phyloP scores from a whole-genome alignment of 2,329 filamentous ascomycete genomes.

The Dothideomycetes sp. region DNA sequence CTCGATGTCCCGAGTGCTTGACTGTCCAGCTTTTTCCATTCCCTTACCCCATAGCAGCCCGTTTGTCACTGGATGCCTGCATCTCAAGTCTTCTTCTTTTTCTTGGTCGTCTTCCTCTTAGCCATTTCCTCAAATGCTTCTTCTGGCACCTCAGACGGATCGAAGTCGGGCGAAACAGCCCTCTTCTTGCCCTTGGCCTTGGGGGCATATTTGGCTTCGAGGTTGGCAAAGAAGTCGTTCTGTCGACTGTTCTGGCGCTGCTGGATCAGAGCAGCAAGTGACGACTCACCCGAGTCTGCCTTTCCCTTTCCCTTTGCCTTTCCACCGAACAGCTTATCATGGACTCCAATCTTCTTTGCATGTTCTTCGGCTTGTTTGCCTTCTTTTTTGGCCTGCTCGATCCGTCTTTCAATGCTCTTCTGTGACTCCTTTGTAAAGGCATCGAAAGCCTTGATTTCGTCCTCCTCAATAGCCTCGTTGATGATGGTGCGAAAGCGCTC shows the following conservation, averaged over 20 bases:
- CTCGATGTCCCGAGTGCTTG: too few species aligned
- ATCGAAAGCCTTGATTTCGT: slow-evolving; percentile 56
- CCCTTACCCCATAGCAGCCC: too few species aligned
- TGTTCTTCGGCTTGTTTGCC: slow-evolving; percentile 64
- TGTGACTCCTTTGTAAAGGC: slow-evolving; percentile 65
- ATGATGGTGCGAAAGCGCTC: slow-evolving; percentile 74
- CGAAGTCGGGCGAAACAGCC: slow-evolving; percentile 33
- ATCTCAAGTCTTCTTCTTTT: too few species aligned
- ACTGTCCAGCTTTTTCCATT: too few species aligned
- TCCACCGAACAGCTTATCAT: slow-evolving; percentile 56
- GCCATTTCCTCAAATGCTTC: slow-evolving; percentile 47
- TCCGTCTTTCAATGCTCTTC: slow-evolving; percentile 30
- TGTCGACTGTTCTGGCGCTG: slow-evolving; percentile 55
- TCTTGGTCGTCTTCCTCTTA: slow-evolving; percentile 23
- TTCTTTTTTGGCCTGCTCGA: slow-evolving; percentile 56
- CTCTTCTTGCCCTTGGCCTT: slow-evolving; percentile 35
- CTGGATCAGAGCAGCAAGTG: slow-evolving; percentile 65
- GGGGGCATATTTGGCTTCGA: slow-evolving; percentile 65
- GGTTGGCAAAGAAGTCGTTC: slow-evolving; percentile 56
- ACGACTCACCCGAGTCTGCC: slow-evolving; percentile 37
- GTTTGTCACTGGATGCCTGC: too few species aligned
- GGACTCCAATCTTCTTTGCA: slow-evolving; percentile 64
- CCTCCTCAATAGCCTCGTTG: slow-evolving; percentile 63
- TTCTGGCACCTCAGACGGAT: slow-evolving; percentile 56
- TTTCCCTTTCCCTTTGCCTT: slow-evolving; percentile 29